Evolutionary conservation across 164 flowering plant species (phyloP), one percentile per base, ranked within the genome.

Genomic region (Buxus sempervirens): DNA sequence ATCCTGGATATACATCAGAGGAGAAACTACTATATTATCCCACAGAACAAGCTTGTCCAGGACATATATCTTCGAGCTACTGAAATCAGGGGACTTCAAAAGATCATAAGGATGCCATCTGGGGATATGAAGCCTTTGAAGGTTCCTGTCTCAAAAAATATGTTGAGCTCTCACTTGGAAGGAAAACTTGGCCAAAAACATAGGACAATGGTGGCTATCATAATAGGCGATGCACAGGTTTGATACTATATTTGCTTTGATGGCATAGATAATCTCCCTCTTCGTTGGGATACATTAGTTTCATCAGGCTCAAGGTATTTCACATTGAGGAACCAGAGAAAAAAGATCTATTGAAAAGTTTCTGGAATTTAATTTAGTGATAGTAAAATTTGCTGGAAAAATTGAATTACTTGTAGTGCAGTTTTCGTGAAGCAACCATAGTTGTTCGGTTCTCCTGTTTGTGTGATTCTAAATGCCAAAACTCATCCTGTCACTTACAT

Each of bases 41-140:
- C 97, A 45, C 86, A 86, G 70, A 95, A 95, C 76, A 92, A 86
- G 73, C 97, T 95, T 77, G 98, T 97, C 49, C 89, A 82, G 78
- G 97, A 95, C 73, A 86, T 95, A 78, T 95, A 80, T 65, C 79
- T 95, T 62, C 82, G 91, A 71, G 89, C 87, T 54, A 71, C 80
- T 73, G 91, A 85, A 78, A 66, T 72, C 41, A 69, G 76, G 65
- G 97, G 95, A 58, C 75, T 81, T 28, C 60, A 77, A 8, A 77
- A 75, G 69, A 74, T 95, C 49, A 67, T 90, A 24, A 79, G 80
- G 80, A 83, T 95, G 98, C 92, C 93, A 64, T 80, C 96, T 55
- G 98, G 96, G 58, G 94, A 86, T 73, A 80, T 69, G 78, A 89
- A 86, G 74, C 80, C 88, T 66, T 65, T 95, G 8, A 90, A 87